These are phyloP conservation scores for Geranomyces variabilis DNA, from an alignment of 192 early-diverging fungal species.

Conservation along the genomic window DNA sequence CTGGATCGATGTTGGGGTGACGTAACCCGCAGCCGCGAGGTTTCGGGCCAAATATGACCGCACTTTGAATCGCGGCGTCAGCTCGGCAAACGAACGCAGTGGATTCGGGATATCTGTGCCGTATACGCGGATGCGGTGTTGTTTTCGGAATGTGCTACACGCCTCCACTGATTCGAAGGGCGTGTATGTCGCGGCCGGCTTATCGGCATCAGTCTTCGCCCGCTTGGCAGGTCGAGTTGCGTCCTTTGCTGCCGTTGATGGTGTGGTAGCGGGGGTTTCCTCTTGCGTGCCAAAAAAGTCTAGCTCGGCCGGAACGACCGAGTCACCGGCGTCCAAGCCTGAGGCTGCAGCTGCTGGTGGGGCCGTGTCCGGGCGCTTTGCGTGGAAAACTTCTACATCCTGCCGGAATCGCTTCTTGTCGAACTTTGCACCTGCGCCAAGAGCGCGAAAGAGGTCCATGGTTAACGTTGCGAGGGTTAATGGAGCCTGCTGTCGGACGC, in stretches of 20 bases:
- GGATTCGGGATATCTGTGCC: conserved; percentile 88
- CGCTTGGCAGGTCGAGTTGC: conserved; percentile 19
- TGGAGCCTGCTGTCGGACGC: too few species aligned
- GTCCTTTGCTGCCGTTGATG: neutral
- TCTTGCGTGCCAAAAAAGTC: conserved; percentile 40
- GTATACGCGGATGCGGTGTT: conserved; percentile 78
- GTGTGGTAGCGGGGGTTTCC: neutral
- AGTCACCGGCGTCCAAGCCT: neutral
- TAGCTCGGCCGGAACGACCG: conserved; percentile 24
- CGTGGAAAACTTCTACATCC: conserved; percentile 80
- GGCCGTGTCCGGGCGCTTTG: conserved; percentile 12
- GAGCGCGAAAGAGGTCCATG: conserved; percentile 84
- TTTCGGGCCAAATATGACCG: conserved; percentile 75
- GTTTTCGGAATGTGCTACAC: conserved; percentile 67
- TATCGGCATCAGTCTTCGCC: conserved; percentile 2
- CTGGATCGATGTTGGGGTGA: conserved; percentile 86
- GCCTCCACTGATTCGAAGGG: conserved; percentile 22
- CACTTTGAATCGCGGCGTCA: conserved; percentile 59
- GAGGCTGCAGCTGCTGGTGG: neutral
- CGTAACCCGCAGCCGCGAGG: conserved; percentile 68
- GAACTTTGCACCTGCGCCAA: conserved; percentile 87
- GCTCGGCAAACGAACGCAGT: conserved; percentile 76
- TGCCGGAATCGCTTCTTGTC: conserved; percentile 79
- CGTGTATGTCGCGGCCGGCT: conserved; percentile 1
- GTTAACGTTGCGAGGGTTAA: too few species aligned